Evolutionary conservation across 495 filamentous ascomycete genomes (phyloP).

Genomic region (Aspergillus bertholletiae): DNA sequence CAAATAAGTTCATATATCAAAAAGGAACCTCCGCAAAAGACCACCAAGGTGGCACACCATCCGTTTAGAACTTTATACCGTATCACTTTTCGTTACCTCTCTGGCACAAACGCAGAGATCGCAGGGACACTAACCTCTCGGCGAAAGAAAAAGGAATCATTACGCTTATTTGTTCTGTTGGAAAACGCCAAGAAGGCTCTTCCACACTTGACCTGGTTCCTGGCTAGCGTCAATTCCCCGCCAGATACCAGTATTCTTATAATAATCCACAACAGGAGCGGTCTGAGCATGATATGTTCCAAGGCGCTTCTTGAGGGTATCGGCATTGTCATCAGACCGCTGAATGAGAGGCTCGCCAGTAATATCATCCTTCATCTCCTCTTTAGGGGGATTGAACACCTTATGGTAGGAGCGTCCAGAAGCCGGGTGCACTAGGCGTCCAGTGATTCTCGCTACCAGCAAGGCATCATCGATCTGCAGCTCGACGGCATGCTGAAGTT

Average conservation of each 20-base stretch:
- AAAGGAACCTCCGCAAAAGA: background rate
- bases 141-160: background rate
- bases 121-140: background rate
- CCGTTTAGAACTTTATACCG: background rate
- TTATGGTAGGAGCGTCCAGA: slow-evolving; percentile 96
- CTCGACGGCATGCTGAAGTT: slow-evolving; percentile 90
- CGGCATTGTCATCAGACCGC: slow-evolving; percentile 94
- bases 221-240: slow-evolving; percentile 93
- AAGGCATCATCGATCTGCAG: slow-evolving; percentile 94
- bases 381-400: slow-evolving; percentile 98
- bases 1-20: background rate
- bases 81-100: background rate
- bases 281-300: slow-evolving; percentile 94
- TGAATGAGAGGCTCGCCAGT: slow-evolving; percentile 97
- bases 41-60: background rate
- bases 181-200: slow-evolving; percentile 83
- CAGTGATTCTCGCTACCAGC: slow-evolving; percentile 92
- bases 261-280: slow-evolving; percentile 86
- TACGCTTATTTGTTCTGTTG: slow-evolving; percentile 39
- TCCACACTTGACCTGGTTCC: slow-evolving; percentile 94
- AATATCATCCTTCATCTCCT: slow-evolving; percentile 89
- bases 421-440: slow-evolving; percentile 91
- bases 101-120: background rate
- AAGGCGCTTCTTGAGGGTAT: slow-evolving; percentile 93
- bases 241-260: slow-evolving; percentile 97